Conservation (phyloP, 2,329 filamentous ascomycete species). For the Cladophialophora carrionii region DNA sequence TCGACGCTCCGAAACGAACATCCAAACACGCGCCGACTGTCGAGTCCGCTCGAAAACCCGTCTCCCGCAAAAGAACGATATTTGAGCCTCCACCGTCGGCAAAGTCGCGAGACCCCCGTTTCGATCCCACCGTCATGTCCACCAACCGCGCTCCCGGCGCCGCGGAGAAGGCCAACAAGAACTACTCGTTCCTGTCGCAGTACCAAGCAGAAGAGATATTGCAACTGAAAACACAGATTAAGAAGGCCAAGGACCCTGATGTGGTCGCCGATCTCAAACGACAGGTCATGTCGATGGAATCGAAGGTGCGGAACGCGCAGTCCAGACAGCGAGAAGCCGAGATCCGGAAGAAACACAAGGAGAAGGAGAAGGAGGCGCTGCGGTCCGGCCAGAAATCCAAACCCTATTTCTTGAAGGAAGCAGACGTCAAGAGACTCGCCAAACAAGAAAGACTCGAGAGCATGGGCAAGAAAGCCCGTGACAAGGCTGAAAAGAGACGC, state of each 20-base stretch:
- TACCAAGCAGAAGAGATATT: constrained; percentile 85
- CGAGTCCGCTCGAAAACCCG: constrained; percentile 78
- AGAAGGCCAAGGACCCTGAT: constrained; percentile 65
- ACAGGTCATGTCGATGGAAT: constrained; percentile 76
- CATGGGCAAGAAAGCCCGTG: constrained; percentile 83
- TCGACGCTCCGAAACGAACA: constrained; percentile 50
- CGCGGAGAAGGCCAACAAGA: constrained; percentile 64
- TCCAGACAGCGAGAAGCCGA: constrained; percentile 70
- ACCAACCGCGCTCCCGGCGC: constrained; percentile 42
- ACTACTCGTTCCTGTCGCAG: constrained; percentile 85
- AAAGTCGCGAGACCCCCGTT: constrained; percentile 82
- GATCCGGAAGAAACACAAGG: constrained; percentile 74
- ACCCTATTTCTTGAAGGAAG: constrained; percentile 91
- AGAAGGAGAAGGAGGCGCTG: constrained; percentile 80
- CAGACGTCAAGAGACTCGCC: constrained; percentile 85
- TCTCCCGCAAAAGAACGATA: constrained; percentile 77
- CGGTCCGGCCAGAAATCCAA: constrained; percentile 76
- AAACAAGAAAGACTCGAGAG: constrained; percentile 76
- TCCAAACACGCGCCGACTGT: constrained; percentile 90
- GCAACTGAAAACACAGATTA: constrained; percentile 69
- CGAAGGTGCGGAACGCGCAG: constrained; percentile 70
- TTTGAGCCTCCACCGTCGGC: constrained; percentile 59
- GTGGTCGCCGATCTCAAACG: constrained; percentile 73
- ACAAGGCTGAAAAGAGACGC: constrained; percentile 81
- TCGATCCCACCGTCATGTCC: constrained; percentile 65